These are phyloP conservation scores for Monilinia fructigena DNA, from an alignment of 2,329 filamentous ascomycete genomes.

Conservation along the genomic window DNA sequence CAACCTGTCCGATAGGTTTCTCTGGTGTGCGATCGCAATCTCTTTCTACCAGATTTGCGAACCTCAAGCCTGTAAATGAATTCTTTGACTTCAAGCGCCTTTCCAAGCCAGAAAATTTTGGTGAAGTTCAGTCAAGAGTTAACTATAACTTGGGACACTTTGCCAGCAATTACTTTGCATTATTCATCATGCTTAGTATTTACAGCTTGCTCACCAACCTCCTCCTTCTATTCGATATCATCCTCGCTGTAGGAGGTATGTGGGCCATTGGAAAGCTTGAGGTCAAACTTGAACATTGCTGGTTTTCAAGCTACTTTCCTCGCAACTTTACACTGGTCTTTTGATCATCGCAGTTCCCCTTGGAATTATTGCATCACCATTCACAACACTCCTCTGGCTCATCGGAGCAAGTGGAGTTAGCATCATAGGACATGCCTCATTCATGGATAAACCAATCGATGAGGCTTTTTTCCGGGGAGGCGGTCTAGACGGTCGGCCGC, in stretches of 20 bases:
- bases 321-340: slow-evolving; percentile 90
- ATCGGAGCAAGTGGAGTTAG: slow-evolving; percentile 92
- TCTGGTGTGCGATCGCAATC: slow-evolving; percentile 77
- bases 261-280: slow-evolving; percentile 89
- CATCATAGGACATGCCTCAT: slow-evolving; percentile 89
- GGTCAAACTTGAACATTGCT: slow-evolving; percentile 79
- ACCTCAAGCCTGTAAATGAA: slow-evolving; percentile 85
- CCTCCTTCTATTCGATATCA: slow-evolving; percentile 84
- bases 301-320: slow-evolving; percentile 76
- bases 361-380: slow-evolving; percentile 79
- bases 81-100: slow-evolving; percentile 96
- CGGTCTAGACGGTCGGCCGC: slow-evolving; percentile 99
- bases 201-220: slow-evolving; percentile 91
- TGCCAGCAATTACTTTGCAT: slow-evolving; percentile 94
- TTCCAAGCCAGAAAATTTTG: slow-evolving; percentile 90
- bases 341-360: slow-evolving; percentile 81
- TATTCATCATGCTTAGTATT: slow-evolving; percentile 93
- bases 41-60: slow-evolving; percentile 80
- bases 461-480: slow-evolving; percentile 99
- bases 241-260: slow-evolving; percentile 82
- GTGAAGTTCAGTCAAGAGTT: slow-evolving; percentile 84
- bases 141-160: slow-evolving; percentile 98
- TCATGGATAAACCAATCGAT: slow-evolving; percentile 99
- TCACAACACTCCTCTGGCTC: slow-evolving; percentile 87
- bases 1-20: slow-evolving; percentile 83